Base-by-base conservation (phyloP, 805 yeast species). In the Lipomyces yamanashiensis region DNA sequence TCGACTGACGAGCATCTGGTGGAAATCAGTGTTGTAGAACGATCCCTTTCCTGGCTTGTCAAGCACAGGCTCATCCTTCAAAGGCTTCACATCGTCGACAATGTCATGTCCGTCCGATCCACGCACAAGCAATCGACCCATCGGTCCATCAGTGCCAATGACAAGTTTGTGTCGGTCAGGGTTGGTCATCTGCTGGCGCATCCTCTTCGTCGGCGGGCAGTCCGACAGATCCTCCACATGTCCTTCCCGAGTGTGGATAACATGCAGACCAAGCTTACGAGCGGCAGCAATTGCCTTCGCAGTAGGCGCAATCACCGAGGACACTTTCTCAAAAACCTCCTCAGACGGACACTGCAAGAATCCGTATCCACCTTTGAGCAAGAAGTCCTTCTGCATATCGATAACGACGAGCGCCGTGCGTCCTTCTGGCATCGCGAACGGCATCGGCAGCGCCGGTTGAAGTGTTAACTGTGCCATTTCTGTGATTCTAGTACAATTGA, bases 31-130 rank as follows among this genome's bases (percentile, higher is more conserved):
- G 64, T 74, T 74, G 63, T 73, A 74, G 58, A 74, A 74, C 1
- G 75, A 71, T n/a, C 76, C 76, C 58, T 74, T 74, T n/a, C 76
- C 77, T 1, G 77, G 76, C 59, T 74, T 74, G 64, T 74, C 77
- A 17, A 74, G 69, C 10, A 74, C 72, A 13, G 72, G 59, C 61
- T 74, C 77, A 17, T 67, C 61, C 41, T 58, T 49, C 41, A 71
- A 53, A 13, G 77, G 77, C 52, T 68, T 72, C 34, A 74, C 61
- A 28, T 68, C 75, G 54, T 74, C 76, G 43, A 74, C 70, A 9
- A 74, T 73, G 49, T 73, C 77, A 49, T 74, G 77, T 1, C 77
- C 76, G 57, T 71, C 67, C 45, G 74, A 74, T 1, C 75, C 75
- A 19, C 74, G 66, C 21, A 74, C 75, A 28, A 74, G 64, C 15